phyloP scores from a whole-genome alignment of 1,139 yeast species.

The Hansenula lynferdii region DNA sequence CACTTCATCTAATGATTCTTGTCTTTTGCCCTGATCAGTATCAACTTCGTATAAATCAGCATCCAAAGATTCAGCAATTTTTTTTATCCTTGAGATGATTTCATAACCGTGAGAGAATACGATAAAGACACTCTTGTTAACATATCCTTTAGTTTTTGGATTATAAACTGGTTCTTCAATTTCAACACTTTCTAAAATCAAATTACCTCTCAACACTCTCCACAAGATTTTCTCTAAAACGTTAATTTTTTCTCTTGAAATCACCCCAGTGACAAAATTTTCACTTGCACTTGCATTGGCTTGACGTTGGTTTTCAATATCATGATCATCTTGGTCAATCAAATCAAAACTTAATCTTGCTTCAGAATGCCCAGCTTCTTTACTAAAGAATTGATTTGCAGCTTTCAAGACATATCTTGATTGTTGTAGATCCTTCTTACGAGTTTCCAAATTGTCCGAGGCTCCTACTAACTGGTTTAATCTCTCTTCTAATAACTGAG shows the following conservation, averaged over 20 bases:
- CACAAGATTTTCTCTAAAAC: constrained; percentile 84
- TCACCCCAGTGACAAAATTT: constrained; percentile 78
- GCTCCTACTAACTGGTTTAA: constrained; percentile 52
- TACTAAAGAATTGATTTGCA: constrained; percentile 62
- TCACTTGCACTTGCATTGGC: constrained; percentile 28
- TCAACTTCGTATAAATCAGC: constrained; percentile 70
- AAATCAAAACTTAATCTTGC: constrained; percentile 25
- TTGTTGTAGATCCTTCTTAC: constrained; percentile 56
- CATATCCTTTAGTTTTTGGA: constrained; percentile 39
- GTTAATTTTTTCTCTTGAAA: constrained; percentile 63
- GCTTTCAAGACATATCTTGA: constrained; percentile 65
- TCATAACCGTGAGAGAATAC: constrained; percentile 86
- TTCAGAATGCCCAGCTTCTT: constrained; percentile 23
- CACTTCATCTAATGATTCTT: constrained; percentile 51
- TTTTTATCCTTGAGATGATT: constrained; percentile 60
- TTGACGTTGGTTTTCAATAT: constrained; percentile 20
- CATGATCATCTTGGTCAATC: constrained; percentile 27
- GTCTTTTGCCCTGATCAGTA: constrained; percentile 52
- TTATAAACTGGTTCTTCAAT: constrained; percentile 55
- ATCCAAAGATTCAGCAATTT: constrained; percentile 79
- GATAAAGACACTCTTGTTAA: constrained; percentile 72
- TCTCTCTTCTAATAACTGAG: constrained; percentile 57
- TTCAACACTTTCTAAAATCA: constrained; percentile 69
- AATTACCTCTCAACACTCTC: constrained; percentile 89
- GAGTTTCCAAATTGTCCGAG: constrained; percentile 45